Base-by-base conservation (phyloP, 2,329 filamentous ascomycete species). In the Elsinoe perseae region DNA sequence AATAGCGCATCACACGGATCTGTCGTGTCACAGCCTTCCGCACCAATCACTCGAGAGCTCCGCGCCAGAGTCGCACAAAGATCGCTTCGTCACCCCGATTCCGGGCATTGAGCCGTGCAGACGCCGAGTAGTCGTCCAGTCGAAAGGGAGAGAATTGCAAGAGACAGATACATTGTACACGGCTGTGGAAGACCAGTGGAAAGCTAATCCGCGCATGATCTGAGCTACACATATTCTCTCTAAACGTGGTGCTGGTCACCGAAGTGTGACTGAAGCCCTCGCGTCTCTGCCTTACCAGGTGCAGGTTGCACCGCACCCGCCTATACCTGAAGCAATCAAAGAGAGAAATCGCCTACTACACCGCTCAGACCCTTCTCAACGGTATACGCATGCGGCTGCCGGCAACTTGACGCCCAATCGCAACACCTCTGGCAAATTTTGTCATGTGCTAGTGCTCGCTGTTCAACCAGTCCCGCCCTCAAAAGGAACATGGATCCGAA, bases 401-500 rank as follows among this genome's bases (percentile, higher is more conserved):
- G 28, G 28, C 25, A 50, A 30, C 44, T 25, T 50, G 44, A 52
- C n/a, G 48, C 48, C 48, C 48, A 34, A 52, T 38, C 30, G 28
- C 44, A n/a, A 50, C 44, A 50, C 40, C 40, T 44, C 40, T 44
- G 40, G 23, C 40, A 44, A 36, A 7, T 44, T 27, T 16, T 42
- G 53, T 56, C 53, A 56, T 56, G 53, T 46, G 27, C 28, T 53
- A 56, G 53, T 23, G 18, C 52, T 42, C 32, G 34, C 34, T 55
- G n/a, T 25, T 55, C 20, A 36, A 40, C 38, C 42, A 56, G 10
- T 34, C 38, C 28, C 18, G 10, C 28, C 25, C 53, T 4, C 12
- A 46, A 34, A n/a, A 36, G 36, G 38, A 30, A 40, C 40, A 61
- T 61, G 59, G 59, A 61, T 50, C 56, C 42, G 14, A 61, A 58